These are phyloP conservation scores for Rhodotorula taiwanensis DNA, from an alignment of 768 basidiomycete genomes.

Conservation along the genomic window DNA sequence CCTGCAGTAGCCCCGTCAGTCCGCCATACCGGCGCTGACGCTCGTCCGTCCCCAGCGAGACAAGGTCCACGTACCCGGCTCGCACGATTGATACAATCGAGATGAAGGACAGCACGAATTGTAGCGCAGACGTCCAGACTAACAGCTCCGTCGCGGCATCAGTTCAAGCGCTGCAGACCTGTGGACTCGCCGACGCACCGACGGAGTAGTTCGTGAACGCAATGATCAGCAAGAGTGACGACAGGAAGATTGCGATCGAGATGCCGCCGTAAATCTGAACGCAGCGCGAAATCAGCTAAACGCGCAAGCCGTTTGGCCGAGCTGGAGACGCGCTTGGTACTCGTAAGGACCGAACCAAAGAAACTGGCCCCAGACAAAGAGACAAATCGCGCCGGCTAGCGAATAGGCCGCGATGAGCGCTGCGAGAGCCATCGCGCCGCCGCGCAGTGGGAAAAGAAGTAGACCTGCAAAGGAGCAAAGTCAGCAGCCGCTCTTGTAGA, in stretches of 20 bases:
- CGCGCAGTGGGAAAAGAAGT: slow-evolving; percentile 26
- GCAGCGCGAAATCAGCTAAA: not conserved
- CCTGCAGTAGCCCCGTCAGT: no score
- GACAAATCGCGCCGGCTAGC: slow-evolving; percentile 22
- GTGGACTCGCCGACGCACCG: slow-evolving; percentile 5
- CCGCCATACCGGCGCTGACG: no score
- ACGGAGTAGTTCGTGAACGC: slow-evolving; percentile 22
- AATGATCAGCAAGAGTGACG: slow-evolving; percentile 14
- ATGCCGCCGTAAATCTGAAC: slow-evolving; percentile 31
- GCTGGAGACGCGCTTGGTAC: not conserved
- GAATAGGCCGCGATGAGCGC: slow-evolving; percentile 20
- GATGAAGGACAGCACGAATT: slow-evolving; percentile 14
- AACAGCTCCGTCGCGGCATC: not conserved
- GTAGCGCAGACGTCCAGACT: slow-evolving; percentile 4
- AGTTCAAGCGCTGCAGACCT: rapidly evolving
- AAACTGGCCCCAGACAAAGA: slow-evolving; percentile 27
- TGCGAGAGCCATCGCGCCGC: slow-evolving; percentile 27
- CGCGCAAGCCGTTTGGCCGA: not conserved
- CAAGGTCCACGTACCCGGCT: slow-evolving; percentile 5
- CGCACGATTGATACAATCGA: slow-evolving; percentile 10
- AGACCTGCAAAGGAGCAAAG: slow-evolving; percentile 5
- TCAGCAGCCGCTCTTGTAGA: not conserved
- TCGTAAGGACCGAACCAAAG: slow-evolving; percentile 9
- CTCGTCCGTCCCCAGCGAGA: no score
- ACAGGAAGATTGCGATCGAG: slow-evolving; percentile 13